Conservation (phyloP, 192 early-diverging fungal species). For the Polychytrium aggregatum region DNA sequence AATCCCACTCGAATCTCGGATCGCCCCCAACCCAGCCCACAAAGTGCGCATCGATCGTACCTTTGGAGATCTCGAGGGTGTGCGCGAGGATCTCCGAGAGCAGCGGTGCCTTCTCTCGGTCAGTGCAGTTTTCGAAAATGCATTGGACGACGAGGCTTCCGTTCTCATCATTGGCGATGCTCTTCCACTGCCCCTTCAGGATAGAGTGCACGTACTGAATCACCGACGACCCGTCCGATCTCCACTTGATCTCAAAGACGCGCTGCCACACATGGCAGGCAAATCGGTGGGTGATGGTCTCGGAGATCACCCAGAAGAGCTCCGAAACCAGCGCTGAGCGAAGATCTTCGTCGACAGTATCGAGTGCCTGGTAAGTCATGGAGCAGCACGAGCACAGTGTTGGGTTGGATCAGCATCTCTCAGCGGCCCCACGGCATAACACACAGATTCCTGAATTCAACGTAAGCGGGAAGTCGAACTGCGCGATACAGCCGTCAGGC, state of each 20-base stretch:
- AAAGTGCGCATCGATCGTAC: constrained; percentile 5
- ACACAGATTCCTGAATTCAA: too few species aligned
- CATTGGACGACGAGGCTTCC: constrained; percentile 67
- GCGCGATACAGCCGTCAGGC: neutral
- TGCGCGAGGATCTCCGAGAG: constrained; percentile 49
- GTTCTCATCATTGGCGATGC: constrained; percentile 64
- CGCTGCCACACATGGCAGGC: constrained; percentile 76
- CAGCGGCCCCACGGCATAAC: too few species aligned
- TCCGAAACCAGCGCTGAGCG: constrained; percentile 47
- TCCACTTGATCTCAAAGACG: constrained; percentile 62
- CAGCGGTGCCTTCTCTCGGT: constrained; percentile 53
- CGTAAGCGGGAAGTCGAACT: too few species aligned
- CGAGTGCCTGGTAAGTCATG: constrained; percentile 31
- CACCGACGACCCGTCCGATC: constrained; percentile 29
- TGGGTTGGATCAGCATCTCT: too few species aligned
- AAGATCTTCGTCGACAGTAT: constrained; percentile 50
- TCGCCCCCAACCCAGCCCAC: too few species aligned
- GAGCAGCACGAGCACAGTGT: neutral
- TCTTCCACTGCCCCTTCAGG: constrained; percentile 47
- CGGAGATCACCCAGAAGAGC: constrained; percentile 46
- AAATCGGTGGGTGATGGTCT: constrained; percentile 64
- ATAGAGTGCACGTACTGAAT: constrained; percentile 49
- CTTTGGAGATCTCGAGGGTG: constrained; percentile 52
- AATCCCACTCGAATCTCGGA: too few species aligned
- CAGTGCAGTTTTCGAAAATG: constrained; percentile 61